Evolutionary conservation across 352 stramenopile genomes (phyloP).

Genomic region (Phytophthora fragariae): DNA sequence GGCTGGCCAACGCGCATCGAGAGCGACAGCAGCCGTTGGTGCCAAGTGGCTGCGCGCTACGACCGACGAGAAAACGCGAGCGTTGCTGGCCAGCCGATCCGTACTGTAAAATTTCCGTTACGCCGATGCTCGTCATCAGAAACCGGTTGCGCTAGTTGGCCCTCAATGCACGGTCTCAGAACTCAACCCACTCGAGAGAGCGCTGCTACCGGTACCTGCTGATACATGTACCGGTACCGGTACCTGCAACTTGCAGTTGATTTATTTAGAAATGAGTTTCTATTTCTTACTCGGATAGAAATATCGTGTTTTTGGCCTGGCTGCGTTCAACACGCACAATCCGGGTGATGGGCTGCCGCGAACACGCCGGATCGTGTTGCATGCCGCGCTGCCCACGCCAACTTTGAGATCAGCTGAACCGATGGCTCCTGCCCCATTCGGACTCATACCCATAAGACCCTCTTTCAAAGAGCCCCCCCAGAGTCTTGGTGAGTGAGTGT

Average conservation of each 20-base stretch:
- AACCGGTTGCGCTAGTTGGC: conserved; percentile 13
- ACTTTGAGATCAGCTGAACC: too few species aligned
- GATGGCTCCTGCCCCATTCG: too few species aligned
- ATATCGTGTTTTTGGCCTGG: conserved; percentile 8
- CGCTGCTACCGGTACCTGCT: too few species aligned
- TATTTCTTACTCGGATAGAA: background rate
- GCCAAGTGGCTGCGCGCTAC: conserved; percentile 11
- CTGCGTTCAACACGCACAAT: conserved; percentile 26
- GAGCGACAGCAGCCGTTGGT: background rate
- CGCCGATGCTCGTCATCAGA: background rate
- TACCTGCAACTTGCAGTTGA: conserved; percentile 9
- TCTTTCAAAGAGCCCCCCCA: too few species aligned
- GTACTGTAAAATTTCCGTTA: conserved; percentile 20
- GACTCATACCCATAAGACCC: too few species aligned
- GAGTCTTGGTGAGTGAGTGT: too few species aligned
- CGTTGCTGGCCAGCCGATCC: conserved; percentile 17
- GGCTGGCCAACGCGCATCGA: background rate
- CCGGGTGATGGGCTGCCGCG: conserved; percentile 6
- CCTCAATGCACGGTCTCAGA: background rate
- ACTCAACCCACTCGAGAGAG: background rate
- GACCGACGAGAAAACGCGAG: too few species aligned
- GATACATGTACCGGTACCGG: too few species aligned
- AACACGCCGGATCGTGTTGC: too few species aligned
- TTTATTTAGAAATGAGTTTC: too few species aligned
- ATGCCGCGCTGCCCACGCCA: too few species aligned